Evolutionary conservation across 108 stramenopile species (phyloP).

Genomic region (Cyclotella sp.): DNA sequence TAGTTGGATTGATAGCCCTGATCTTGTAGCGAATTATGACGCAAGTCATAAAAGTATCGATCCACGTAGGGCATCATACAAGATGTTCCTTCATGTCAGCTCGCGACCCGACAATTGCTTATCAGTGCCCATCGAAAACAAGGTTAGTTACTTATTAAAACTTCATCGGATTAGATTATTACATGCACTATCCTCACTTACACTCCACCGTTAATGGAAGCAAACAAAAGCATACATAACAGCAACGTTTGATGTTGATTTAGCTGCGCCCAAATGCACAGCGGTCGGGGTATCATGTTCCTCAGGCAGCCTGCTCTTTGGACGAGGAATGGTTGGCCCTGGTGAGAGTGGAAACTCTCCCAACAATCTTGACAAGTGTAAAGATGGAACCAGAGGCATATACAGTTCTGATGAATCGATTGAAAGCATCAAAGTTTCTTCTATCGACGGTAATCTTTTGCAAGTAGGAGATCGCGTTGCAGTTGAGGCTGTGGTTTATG

Average conservation of each 20-base stretch:
- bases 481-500: slow-evolving; percentile 22
- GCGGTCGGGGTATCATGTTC: neutral
- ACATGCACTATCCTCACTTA: neutral
- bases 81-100: slow-evolving; percentile 21
- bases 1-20: slow-evolving; percentile 2
- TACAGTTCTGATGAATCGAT: slow-evolving; percentile 35
- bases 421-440: slow-evolving; percentile 19
- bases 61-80: slow-evolving; percentile 11
- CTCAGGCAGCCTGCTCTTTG: slow-evolving; percentile 12
- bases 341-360: slow-evolving; percentile 1
- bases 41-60: neutral
- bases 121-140: neutral
- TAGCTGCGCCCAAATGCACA: neutral
- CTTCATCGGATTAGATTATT: neutral
- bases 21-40: slow-evolving; percentile 9
- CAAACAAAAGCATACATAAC: no score
- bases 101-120: neutral
- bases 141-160: neutral
- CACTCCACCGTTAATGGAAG: no score
- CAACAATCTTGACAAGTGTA: slow-evolving; percentile 30
- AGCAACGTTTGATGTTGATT: no score
- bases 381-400: slow-evolving; percentile 17
- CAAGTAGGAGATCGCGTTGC: slow-evolving; percentile 12
- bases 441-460: slow-evolving; percentile 6
- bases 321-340: slow-evolving; percentile 23